Percentiles rank a stretch among this genome's conserved stretches.
Conservation (phyloP, 495 filamentous ascomycete species). For the Lasiosphaeria hispida region DNA sequence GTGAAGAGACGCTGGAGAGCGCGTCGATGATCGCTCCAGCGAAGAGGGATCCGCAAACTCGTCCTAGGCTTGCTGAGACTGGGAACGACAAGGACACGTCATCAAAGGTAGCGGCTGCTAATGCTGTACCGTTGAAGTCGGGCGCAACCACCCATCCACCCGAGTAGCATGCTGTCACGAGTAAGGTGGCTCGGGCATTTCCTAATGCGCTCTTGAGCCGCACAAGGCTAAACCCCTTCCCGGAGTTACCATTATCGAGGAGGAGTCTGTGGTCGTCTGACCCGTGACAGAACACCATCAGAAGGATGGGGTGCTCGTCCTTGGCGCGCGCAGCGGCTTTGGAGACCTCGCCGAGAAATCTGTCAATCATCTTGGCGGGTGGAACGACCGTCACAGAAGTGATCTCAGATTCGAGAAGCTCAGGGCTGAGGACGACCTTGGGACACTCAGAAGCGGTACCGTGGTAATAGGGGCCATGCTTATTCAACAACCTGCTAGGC, state of each 20-base stretch:
- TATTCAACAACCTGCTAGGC: neutral
- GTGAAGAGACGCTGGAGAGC: too few relatives aligned
- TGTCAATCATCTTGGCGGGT: conserved; percentile 10
- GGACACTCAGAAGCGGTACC: neutral
- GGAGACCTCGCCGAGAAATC: conserved; percentile 4
- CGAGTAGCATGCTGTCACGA: neutral
- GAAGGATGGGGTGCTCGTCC: neutral
- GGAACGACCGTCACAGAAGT: conserved; percentile 5
- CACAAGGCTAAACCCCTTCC: neutral
- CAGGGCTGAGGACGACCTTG: conserved; percentile 2
- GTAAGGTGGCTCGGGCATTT: neutral
- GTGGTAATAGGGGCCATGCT: conserved; percentile 2
- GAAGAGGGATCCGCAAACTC: conserved; percentile 1
- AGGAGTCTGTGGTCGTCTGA: neutral
- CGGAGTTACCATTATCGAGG: conserved; percentile 1
- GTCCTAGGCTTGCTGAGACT: neutral
- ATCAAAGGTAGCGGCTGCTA: neutral
- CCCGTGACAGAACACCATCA: conserved; percentile 5
- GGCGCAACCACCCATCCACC: neutral
- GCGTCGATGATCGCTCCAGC: neutral
- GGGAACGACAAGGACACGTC: neutral
- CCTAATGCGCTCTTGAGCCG: neutral
- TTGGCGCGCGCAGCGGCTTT: conserved; percentile 3
- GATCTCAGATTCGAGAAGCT: conserved; percentile 11
- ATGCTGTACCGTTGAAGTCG: neutral